Conservation (phyloP, 805 yeast genomes). For the Wickerhamomyces subpelliculosus region DNA sequence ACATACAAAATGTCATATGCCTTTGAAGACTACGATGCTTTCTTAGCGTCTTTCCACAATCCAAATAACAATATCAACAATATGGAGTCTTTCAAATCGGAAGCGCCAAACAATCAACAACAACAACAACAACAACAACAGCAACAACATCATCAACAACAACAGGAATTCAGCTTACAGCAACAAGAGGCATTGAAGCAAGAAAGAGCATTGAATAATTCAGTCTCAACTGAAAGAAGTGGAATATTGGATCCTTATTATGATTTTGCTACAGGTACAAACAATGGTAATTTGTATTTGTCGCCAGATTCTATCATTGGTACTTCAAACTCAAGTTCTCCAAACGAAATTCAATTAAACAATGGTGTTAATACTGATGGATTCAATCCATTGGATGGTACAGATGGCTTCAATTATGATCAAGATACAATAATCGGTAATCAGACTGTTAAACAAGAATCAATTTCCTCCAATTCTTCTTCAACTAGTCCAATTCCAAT, state of each 20-base stretch:
- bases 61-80: slow-evolving; percentile 3
- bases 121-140: not conserved
- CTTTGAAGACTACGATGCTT: slow-evolving; percentile 26
- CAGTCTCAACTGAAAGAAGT: not conserved
- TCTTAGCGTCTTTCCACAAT: slow-evolving; percentile 20
- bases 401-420: not conserved
- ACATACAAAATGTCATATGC: slow-evolving; percentile 18
- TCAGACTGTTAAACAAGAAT: slow-evolving; percentile 12
- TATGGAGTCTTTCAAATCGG: slow-evolving; percentile 4
- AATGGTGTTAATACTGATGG: not conserved
- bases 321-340: slow-evolving; percentile 3
- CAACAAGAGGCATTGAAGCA: too few species aligned
- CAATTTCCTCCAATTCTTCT: slow-evolving; percentile 6
- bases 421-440: not conserved
- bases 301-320: slow-evolving; percentile 6
- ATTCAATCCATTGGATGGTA: not conserved
- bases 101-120: not conserved
- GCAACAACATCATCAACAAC: too few species aligned
- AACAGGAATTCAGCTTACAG: too few species aligned
- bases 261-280: not conserved
- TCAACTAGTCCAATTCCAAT: slow-evolving; percentile 7
- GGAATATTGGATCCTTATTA: not conserved
- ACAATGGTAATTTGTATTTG: slow-evolving; percentile 1
- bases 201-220: too few species aligned
- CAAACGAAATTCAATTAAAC: slow-evolving; percentile 4